Evolutionary conservation across 164 flowering plant genomes (phyloP).

Genomic region (Chimonanthus salicifolius): DNA sequence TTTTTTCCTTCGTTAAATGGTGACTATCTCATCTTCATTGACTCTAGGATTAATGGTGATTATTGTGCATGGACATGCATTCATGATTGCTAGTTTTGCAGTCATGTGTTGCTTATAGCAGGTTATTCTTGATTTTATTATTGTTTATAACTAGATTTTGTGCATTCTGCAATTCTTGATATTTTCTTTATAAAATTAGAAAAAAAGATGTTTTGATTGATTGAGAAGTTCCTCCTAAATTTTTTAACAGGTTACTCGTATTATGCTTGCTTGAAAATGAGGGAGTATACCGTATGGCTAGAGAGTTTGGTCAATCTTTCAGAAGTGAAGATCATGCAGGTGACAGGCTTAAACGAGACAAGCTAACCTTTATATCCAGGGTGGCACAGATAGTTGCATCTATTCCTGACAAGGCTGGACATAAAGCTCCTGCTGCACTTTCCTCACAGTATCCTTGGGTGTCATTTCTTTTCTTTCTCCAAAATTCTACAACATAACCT

Average conservation of each 20-base stretch:
- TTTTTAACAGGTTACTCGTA: conserved; percentile 53
- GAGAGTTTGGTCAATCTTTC: conserved; percentile 39
- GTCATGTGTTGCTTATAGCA: too few species aligned
- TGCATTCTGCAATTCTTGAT: background rate
- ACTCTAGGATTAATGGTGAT: background rate
- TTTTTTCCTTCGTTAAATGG: too few species aligned
- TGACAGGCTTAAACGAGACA: conserved; percentile 26
- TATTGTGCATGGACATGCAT: background rate
- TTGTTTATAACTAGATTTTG: background rate
- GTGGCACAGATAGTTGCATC: conserved; percentile 73
- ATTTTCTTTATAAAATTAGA: background rate
- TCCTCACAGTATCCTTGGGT: conserved; percentile 85
- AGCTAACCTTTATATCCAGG: conserved; percentile 30
- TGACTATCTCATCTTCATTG: background rate
- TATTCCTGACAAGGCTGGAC: conserved; percentile 80
- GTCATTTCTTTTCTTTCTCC: background rate
- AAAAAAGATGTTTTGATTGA: background rate
- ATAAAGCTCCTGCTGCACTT: conserved; percentile 50
- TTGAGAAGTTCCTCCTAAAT: too few species aligned
- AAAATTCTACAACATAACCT: background rate
- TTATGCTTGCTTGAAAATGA: conserved; percentile 70
- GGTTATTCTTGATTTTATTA: background rate
- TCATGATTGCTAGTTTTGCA: background rate
- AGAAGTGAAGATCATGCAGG: conserved; percentile 17
- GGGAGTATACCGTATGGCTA: conserved; percentile 53